Percentiles rank a stretch among this genome's conserved stretches.
Evolutionary conservation across 2,329 filamentous ascomycete species (phyloP).

Genomic region (Scytalidium lignicola): DNA sequence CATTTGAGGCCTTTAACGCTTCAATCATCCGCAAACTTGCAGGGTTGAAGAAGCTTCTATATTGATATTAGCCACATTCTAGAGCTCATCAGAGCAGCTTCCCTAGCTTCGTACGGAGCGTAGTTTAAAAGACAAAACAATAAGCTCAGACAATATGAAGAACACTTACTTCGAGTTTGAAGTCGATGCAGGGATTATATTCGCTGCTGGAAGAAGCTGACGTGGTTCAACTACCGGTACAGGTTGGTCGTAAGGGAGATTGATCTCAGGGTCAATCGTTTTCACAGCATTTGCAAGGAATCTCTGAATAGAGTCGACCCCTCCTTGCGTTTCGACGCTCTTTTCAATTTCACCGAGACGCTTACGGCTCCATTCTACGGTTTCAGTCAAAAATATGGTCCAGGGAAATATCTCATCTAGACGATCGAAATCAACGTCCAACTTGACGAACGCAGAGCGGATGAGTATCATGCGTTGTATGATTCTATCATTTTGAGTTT

Average conservation of each 20-base stretch:
- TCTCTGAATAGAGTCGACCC: conserved; percentile 27
- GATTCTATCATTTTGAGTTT: conserved; percentile 24
- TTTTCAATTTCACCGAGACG: conserved; percentile 39
- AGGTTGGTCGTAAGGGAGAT: conserved; percentile 9
- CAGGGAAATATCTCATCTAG: conserved; percentile 44
- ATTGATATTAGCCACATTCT: not conserved
- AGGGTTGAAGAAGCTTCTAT: not conserved
- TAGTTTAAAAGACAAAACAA: too few species aligned
- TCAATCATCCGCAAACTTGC: not conserved
- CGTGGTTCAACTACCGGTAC: conserved; percentile 2
- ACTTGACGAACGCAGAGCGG: conserved; percentile 24
- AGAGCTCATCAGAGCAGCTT: not conserved
- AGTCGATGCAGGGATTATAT: conserved; percentile 8
- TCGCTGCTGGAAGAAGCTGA: conserved; percentile 10
- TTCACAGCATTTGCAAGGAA: conserved; percentile 30
- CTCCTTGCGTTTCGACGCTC: conserved; percentile 36
- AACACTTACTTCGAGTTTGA: conserved; percentile 5
- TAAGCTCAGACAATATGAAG: too few species aligned
- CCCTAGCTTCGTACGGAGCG: too few species aligned
- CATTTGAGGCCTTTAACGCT: not conserved
- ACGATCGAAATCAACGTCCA: conserved; percentile 33
- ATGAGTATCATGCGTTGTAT: conserved; percentile 34
- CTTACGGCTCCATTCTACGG: conserved; percentile 40
- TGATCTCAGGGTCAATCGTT: conserved; percentile 21
- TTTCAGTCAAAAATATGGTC: conserved; percentile 38